Conservation (phyloP, 257 asterid species). For the Salvia rosmarinus region DNA sequence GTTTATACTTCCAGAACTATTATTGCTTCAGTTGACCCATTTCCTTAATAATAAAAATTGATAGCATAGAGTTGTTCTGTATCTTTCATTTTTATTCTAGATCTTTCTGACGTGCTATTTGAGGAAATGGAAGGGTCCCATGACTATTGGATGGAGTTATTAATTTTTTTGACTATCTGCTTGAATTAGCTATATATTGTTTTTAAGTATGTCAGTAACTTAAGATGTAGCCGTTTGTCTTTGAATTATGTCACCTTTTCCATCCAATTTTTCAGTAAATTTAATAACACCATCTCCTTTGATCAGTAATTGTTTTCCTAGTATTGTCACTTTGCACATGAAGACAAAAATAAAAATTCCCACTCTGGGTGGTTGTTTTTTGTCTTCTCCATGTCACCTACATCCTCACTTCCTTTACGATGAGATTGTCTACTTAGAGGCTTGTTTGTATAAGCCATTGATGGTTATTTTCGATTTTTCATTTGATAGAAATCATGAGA, state of each 20-base stretch:
- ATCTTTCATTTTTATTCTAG: neutral
- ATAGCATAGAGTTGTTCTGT: neutral
- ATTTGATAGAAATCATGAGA: constrained; percentile 7
- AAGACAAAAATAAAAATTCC: neutral
- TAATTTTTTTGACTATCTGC: neutral
- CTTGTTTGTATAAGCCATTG: neutral
- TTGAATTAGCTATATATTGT: neutral
- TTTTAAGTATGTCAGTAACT: neutral
- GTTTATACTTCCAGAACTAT: constrained; percentile 31
- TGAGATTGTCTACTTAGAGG: neutral
- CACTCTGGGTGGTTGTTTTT: neutral
- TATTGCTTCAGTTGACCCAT: constrained; percentile 1
- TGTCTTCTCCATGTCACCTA: constrained; percentile 9
- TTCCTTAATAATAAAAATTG: neutral
- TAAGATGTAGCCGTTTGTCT: neutral
- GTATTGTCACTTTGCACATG: neutral
- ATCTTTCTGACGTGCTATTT: constrained; percentile 20
- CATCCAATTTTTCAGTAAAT: neutral
- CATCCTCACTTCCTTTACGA: neutral
- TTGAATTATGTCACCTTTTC: neutral
- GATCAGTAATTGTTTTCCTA: neutral
- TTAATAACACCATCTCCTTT: neutral
- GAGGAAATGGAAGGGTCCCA: neutral
- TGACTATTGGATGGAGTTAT: neutral
- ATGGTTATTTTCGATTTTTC: neutral